These are phyloP conservation scores for Aspergillus baeticus DNA, from an alignment of 495 filamentous ascomycete species.

Conservation along the genomic window DNA sequence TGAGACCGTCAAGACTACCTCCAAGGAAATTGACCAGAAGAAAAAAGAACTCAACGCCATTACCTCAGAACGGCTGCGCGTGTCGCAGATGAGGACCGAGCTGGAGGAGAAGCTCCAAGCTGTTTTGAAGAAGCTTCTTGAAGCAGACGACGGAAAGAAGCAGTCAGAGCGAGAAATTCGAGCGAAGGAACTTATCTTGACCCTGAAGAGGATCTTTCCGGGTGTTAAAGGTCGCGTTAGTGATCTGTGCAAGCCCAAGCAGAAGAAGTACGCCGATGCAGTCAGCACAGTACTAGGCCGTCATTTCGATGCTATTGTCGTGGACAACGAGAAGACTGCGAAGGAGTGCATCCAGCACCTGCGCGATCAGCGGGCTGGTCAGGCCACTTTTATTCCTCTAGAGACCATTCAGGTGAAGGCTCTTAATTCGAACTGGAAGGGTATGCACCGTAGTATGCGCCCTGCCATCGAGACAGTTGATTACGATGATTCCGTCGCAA, in stretches of 20 bases:
- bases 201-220: conserved; percentile 86
- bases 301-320: conserved; percentile 89
- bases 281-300: conserved; percentile 90
- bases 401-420: conserved; percentile 95
- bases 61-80: conserved; percentile 78
- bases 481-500: conserved; percentile 81
- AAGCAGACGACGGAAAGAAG: conserved; percentile 78
- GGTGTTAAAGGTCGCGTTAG: conserved; percentile 88
- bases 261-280: conserved; percentile 92
- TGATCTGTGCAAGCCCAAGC: conserved; percentile 91
- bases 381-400: conserved; percentile 89
- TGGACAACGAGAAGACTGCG: conserved; percentile 94
- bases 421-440: conserved; percentile 85
- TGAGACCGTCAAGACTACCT: conserved; percentile 60
- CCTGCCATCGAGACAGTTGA: conserved; percentile 96
- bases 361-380: conserved; percentile 79
- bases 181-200: conserved; percentile 74
- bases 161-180: conserved; percentile 78
- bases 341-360: conserved; percentile 94
- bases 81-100: conserved; percentile 77
- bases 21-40: conserved; percentile 78
- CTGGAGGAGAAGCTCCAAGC: conserved; percentile 88
- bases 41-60: conserved; percentile 86
- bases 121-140: conserved; percentile 71
- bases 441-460: conserved; percentile 78